Conservation (phyloP, 2,329 filamentous ascomycete genomes). For the Neopestalotiopsis clavispora region DNA sequence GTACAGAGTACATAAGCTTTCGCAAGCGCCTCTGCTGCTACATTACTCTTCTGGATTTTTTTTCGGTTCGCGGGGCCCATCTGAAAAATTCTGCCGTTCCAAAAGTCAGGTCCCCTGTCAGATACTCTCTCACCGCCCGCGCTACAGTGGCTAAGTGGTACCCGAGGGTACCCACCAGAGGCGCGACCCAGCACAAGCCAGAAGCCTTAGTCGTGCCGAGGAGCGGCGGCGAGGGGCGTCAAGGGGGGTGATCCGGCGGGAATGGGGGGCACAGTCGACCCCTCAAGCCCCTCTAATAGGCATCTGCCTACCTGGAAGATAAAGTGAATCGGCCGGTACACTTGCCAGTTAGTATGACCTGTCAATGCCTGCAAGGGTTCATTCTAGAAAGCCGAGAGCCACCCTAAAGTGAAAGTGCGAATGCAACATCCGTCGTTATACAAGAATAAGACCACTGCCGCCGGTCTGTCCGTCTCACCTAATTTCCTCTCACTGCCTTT, state of each 20-base stretch:
- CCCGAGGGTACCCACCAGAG: background rate
- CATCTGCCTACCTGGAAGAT: background rate
- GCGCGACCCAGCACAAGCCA: background rate
- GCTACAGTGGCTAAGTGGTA: background rate
- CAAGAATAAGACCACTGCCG: background rate
- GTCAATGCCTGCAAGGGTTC: constrained; percentile 4
- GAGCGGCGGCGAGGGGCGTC: background rate
- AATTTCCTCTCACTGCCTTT: background rate
- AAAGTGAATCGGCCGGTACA: background rate
- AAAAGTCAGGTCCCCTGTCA: background rate
- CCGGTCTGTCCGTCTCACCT: background rate
- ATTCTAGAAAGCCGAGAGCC: constrained; percentile 4
- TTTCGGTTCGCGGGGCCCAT: constrained; percentile 6
- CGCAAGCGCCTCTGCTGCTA: background rate
- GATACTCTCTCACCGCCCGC: background rate
- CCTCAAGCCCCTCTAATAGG: background rate
- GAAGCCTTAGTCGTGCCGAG: constrained; percentile 10
- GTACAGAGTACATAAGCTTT: background rate
- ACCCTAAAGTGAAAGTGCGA: background rate
- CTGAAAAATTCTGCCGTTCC: constrained; percentile 8
- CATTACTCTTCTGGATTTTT: constrained; percentile 5
- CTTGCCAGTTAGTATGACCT: background rate
- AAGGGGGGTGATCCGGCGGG: background rate
- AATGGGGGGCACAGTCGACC: background rate
- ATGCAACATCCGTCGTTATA: background rate